Conservation (phyloP, 176 grass and related monocot species). For the Pontederia crassipes region DNA sequence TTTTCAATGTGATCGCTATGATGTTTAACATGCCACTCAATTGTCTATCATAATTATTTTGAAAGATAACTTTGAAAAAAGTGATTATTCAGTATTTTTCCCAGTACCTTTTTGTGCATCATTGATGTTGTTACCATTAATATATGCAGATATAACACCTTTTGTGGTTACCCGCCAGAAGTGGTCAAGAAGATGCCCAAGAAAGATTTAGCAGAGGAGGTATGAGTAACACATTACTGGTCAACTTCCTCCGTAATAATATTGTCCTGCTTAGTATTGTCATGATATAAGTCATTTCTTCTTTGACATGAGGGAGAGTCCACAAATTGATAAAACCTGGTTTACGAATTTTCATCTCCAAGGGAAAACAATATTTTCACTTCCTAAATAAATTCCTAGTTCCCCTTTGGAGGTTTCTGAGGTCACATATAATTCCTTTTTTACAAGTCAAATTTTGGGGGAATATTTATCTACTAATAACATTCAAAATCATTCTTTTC, state of each 20-base stretch:
- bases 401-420: no score
- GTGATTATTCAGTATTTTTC: neutral
- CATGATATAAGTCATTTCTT: neutral
- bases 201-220: conserved; percentile 96
- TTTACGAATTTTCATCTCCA: no score
- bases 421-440: no score
- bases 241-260: neutral
- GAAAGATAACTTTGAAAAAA: neutral
- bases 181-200: conserved; percentile 97
- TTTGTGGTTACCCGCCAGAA: conserved; percentile 93
- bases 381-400: no score
- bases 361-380: no score
- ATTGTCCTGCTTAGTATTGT: neutral
- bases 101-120: conserved; percentile 16
- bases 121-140: conserved; percentile 8
- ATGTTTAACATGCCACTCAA: neutral
- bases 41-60: conserved; percentile 13
- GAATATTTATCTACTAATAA: no score
- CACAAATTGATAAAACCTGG: no score
- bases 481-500: no score
- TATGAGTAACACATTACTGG: conserved; percentile 16
- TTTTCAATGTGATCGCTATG: neutral
- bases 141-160: conserved; percentile 82
- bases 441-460: no score
- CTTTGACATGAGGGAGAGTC: neutral